Evolutionary conservation across 257 asterid species (phyloP).

Genomic region (Solanum paucissectum): DNA sequence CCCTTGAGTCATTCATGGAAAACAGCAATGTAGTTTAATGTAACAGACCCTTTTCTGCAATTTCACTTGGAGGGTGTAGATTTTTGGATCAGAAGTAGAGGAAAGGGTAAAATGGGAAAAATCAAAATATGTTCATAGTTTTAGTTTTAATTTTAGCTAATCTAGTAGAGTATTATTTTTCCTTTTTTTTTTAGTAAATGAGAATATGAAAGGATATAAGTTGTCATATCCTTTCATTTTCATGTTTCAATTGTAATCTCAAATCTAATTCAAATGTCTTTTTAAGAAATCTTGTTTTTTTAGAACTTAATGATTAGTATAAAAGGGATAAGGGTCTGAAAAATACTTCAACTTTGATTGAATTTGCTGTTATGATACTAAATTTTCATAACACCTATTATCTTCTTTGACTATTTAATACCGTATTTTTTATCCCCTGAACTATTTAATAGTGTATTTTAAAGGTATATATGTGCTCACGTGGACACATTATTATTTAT

Average conservation of each 20-base stretch:
- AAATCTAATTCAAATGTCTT: neutral
- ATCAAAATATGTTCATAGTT: slow-evolving; percentile 16
- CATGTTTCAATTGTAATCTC: neutral
- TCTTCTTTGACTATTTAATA: no score
- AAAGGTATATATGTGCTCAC: no score
- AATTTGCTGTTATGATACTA: no score
- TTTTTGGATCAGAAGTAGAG: neutral
- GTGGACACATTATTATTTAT: no score
- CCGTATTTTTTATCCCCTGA: no score
- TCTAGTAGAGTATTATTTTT: neutral
- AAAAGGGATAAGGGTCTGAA: no score
- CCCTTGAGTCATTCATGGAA: slow-evolving; percentile 92
- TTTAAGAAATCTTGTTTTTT: neutral
- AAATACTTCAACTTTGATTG: no score
- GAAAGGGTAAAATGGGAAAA: slow-evolving; percentile 28
- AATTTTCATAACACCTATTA: no score
- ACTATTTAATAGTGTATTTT: no score
- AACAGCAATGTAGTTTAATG: slow-evolving; percentile 28
- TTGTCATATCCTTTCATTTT: neutral
- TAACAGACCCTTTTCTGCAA: neutral
- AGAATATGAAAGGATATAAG: slow-evolving; percentile 9
- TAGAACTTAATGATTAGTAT: no score
- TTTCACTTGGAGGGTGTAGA: neutral
- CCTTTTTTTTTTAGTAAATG: neutral
- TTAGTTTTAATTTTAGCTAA: neutral